A percentile compares a stretch with the other conserved stretches of the same genome.
Evolutionary conservation across 495 filamentous ascomycete genomes (phyloP).

Genomic region (Bathelium albidoporum): DNA sequence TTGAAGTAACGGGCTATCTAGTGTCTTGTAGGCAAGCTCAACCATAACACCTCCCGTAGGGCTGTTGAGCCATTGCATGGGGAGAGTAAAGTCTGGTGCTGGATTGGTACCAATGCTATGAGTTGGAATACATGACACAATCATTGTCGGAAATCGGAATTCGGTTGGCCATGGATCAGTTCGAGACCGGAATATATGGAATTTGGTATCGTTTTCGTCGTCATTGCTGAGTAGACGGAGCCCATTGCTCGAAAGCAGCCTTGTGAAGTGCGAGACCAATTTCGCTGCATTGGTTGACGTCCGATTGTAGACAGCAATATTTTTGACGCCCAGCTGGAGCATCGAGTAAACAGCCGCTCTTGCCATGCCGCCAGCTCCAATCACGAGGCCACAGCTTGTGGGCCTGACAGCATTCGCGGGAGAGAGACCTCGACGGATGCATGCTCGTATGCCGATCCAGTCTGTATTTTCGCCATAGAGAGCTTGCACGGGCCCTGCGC

Average conservation of each 20-base stretch:
- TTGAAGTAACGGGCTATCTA: conserved; percentile 57
- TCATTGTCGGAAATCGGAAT: conserved; percentile 59
- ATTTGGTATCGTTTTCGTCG: not conserved
- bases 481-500: conserved; percentile 50
- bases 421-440: conserved; percentile 63
- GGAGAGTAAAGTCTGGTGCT: conserved; percentile 66
- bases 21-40: conserved; percentile 67
- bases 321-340: conserved; percentile 64
- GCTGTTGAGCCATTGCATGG: conserved; percentile 61
- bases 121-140: conserved; percentile 67
- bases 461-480: conserved; percentile 82
- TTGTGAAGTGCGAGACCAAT: conserved; percentile 65
- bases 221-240: not conserved
- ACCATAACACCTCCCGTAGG: conserved; percentile 72
- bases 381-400: conserved; percentile 57
- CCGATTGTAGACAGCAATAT: conserved; percentile 73
- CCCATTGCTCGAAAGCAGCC: conserved; percentile 5
- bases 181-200: conserved; percentile 47
- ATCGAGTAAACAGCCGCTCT: conserved; percentile 67
- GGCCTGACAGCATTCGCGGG: conserved; percentile 68
- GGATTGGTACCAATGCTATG: conserved; percentile 51
- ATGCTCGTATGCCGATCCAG: conserved; percentile 65
- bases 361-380: conserved; percentile 77
- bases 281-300: conserved; percentile 49
- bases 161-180: conserved; percentile 55